These are phyloP conservation scores for Neopestalotiopsis sp. DNA, from an alignment of 2,329 filamentous ascomycete genomes.

Conservation along the genomic window DNA sequence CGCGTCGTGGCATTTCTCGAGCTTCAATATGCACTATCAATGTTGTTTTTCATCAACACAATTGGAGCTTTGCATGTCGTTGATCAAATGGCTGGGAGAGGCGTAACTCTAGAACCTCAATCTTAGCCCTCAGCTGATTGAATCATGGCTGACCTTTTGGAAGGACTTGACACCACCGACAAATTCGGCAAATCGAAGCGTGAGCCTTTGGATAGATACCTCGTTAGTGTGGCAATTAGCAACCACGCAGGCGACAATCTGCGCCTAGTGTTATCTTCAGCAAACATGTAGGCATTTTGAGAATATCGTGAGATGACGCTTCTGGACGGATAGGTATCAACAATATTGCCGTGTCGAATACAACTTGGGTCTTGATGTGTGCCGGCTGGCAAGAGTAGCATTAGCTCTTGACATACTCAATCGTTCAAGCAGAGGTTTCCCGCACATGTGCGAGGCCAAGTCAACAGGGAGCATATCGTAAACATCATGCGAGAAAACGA, in stretches of 20 bases:
- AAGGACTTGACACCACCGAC: background rate
- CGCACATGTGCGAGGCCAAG: background rate
- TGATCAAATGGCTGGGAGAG: background rate
- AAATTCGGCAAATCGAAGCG: background rate
- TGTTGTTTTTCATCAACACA: background rate
- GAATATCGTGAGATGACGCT: background rate
- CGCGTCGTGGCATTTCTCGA: background rate
- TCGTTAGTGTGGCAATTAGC: background rate
- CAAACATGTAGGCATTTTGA: background rate
- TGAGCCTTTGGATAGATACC: background rate
- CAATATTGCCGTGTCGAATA: background rate
- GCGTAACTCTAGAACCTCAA: background rate
- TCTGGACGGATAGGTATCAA: background rate
- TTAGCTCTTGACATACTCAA: background rate
- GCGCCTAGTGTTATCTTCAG: background rate
- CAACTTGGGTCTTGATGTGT: too few relatives aligned
- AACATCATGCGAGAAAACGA: background rate
- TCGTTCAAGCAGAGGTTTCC: background rate
- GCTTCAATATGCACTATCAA: background rate
- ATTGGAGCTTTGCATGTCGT: background rate
- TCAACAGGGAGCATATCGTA: background rate
- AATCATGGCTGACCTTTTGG: background rate
- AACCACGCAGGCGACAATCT: background rate
- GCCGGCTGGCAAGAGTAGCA: too few relatives aligned
- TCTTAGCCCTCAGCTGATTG: background rate